Conservation (phyloP, 768 basidiomycete genomes). For the Russula sp. region DNA sequence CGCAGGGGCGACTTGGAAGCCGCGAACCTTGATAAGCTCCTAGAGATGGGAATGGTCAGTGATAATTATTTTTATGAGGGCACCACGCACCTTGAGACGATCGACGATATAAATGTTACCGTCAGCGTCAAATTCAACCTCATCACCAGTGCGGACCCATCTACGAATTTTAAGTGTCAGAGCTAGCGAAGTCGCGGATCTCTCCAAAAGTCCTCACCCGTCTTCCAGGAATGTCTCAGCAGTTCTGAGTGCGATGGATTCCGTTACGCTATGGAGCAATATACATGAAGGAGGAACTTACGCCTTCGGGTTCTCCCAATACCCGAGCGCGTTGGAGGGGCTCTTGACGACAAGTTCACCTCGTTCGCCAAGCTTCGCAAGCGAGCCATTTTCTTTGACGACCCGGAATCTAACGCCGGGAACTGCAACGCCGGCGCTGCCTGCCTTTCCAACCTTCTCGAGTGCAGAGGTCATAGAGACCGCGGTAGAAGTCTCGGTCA, state of each 20-base stretch:
- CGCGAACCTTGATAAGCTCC: conserved; percentile 64
- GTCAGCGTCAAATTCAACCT: conserved; percentile 48
- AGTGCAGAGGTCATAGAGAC: conserved; percentile 44
- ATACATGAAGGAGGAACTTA: conserved; percentile 31
- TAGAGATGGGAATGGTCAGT: conserved; percentile 27
- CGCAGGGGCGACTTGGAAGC: conserved; percentile 71
- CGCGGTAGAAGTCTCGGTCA: conserved; percentile 61
- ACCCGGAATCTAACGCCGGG: conserved; percentile 51
- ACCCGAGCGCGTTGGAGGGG: conserved; percentile 37
- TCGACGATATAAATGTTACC: conserved; percentile 56
- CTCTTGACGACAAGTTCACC: conserved; percentile 51
- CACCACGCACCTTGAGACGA: conserved; percentile 44
- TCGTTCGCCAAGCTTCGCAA: conserved; percentile 47
- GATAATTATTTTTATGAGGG: background rate
- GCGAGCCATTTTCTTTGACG: conserved; percentile 47
- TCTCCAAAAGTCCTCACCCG: conserved; percentile 38
- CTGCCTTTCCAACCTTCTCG: conserved; percentile 45
- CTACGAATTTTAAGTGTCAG: conserved; percentile 31
- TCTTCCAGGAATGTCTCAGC: conserved; percentile 56
- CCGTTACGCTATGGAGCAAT: background rate
- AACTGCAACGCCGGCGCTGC: conserved; percentile 43
- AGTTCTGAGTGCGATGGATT: conserved; percentile 39
- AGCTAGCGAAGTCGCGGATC: background rate
- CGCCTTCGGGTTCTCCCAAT: conserved; percentile 55
- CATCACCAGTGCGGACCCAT: conserved; percentile 66